A percentile compares a stretch with the other conserved stretches of the same genome.
phyloP scores from a whole-genome alignment of 2,329 filamentous ascomycete species.

The Decorospora gaudefroyi region DNA sequence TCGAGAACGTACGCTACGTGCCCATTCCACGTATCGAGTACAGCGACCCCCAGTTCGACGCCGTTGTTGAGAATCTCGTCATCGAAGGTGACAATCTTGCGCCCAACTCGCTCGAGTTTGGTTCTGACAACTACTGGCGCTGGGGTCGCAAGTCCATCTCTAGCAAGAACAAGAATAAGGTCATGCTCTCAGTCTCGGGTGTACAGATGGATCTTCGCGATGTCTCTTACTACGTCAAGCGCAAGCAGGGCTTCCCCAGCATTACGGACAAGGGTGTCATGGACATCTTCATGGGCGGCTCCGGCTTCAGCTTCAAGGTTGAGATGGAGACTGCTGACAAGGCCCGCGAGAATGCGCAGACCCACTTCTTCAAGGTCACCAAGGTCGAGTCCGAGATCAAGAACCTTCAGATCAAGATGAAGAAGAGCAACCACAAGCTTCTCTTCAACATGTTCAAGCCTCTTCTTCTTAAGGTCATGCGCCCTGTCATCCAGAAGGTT shows the following conservation, averaged over 20 bases:
- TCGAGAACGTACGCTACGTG: constrained; percentile 87
- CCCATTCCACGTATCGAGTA: constrained; percentile 95
- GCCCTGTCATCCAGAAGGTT: constrained; percentile 82
- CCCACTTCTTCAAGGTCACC: constrained; percentile 93
- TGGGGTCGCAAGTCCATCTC: constrained; percentile 88
- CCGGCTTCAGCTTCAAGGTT: constrained; percentile 89
- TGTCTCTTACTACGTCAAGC: constrained; percentile 92
- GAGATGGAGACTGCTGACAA: constrained; percentile 81
- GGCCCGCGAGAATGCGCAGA: constrained; percentile 59
- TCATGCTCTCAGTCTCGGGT: constrained; percentile 84
- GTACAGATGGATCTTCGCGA: constrained; percentile 82
- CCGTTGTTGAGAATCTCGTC: constrained; percentile 90
- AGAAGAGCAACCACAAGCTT: constrained; percentile 93
- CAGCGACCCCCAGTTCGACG: constrained; percentile 80
- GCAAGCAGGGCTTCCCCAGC: constrained; percentile 89
- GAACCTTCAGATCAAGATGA: constrained; percentile 83
- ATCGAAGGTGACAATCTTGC: constrained; percentile 96
- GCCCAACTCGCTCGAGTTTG: constrained; percentile 86
- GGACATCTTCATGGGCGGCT: constrained; percentile 84
- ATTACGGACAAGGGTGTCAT: constrained; percentile 85
- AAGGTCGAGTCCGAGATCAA: constrained; percentile 83
- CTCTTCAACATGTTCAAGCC: constrained; percentile 88
- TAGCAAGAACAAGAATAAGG: constrained; percentile 80
- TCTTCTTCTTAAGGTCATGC: constrained; percentile 79
- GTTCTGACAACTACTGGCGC: constrained; percentile 90